Conservation (phyloP, 2,329 filamentous ascomycete genomes). For the Coniochaeta hoffmannii region DNA sequence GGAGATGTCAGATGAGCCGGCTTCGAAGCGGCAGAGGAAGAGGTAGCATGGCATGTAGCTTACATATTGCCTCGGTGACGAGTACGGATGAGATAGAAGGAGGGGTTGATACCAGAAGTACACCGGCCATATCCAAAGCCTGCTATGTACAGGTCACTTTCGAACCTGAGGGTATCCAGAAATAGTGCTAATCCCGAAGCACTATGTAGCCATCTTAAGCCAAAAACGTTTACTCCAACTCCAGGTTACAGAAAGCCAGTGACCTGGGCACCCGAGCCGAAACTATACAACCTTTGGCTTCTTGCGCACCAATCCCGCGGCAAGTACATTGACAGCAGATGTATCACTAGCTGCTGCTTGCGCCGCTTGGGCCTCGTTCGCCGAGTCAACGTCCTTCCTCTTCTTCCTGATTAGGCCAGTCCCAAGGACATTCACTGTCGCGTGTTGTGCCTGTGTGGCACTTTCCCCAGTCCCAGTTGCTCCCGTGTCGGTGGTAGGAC, state of each 20-base stretch:
- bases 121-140: not conserved
- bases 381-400: slow-evolving; percentile 23
- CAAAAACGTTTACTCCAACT: not conserved
- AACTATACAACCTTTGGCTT: slow-evolving; percentile 40
- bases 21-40: slow-evolving; percentile 17
- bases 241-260: not conserved
- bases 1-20: slow-evolving; percentile 12
- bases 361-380: slow-evolving; percentile 8
- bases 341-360: slow-evolving; percentile 9
- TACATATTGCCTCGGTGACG: not conserved
- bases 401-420: slow-evolving; percentile 42
- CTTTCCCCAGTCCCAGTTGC: not conserved
- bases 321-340: slow-evolving; percentile 36
- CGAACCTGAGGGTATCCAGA: not conserved
- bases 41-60: not conserved
- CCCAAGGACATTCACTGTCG: slow-evolving; percentile 16
- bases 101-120: not conserved
- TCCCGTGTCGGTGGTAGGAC: not conserved
- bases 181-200: not conserved
- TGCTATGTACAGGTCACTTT: not conserved
- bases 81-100: not conserved
- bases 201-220: not conserved
- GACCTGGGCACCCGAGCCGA: not conserved
- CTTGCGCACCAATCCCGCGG: slow-evolving; percentile 44
- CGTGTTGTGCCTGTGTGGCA: not conserved